Conservation (phyloP, 2,329 filamentous ascomycete genomes). For the Paecilomyces formosus region DNA sequence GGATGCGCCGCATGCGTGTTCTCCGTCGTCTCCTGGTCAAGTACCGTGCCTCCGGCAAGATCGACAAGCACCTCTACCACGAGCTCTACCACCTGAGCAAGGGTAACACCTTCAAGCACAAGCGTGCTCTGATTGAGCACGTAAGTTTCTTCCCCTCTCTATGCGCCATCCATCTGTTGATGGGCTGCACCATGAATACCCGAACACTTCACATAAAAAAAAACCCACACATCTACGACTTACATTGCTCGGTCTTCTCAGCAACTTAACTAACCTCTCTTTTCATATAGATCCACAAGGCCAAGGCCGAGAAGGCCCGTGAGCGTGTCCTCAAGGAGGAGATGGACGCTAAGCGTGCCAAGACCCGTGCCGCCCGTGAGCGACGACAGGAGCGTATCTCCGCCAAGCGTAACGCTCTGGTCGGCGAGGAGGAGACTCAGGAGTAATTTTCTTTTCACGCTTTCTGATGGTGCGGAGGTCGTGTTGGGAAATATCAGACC, state of each 20-base stretch:
- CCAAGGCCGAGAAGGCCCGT: slow-evolving; percentile 98
- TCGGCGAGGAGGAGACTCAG: slow-evolving; percentile 49
- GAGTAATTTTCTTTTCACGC: slow-evolving; percentile 31
- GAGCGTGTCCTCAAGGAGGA: slow-evolving; percentile 96
- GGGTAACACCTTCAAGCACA: slow-evolving; percentile 99
- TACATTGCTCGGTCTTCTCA: not conserved
- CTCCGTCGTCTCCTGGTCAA: slow-evolving; percentile 98
- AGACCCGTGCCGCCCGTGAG: slow-evolving; percentile 99
- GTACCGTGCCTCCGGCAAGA: slow-evolving; percentile 99
- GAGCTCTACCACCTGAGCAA: slow-evolving; percentile 99
- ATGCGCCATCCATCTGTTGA: slow-evolving; percentile 4
- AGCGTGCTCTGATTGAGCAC: slow-evolving; percentile 99
- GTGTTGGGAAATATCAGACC: slow-evolving; percentile 15
- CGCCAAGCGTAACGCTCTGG: slow-evolving; percentile 82
- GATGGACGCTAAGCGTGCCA: slow-evolving; percentile 99
- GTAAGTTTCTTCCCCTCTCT: slow-evolving; percentile 52
- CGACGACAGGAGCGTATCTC: slow-evolving; percentile 87
- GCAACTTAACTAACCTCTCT: not conserved
- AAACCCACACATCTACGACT: not conserved
- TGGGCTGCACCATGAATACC: not conserved
- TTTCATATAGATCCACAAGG: slow-evolving; percentile 82
- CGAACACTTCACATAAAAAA: not conserved
- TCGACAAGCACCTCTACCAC: slow-evolving; percentile 99
- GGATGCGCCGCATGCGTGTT: slow-evolving; percentile 99
- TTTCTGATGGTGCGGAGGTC: slow-evolving; percentile 32